These are phyloP conservation scores for Parastagonospora nodorum DNA, from an alignment of 2,329 filamentous ascomycete genomes.

Conservation along the genomic window DNA sequence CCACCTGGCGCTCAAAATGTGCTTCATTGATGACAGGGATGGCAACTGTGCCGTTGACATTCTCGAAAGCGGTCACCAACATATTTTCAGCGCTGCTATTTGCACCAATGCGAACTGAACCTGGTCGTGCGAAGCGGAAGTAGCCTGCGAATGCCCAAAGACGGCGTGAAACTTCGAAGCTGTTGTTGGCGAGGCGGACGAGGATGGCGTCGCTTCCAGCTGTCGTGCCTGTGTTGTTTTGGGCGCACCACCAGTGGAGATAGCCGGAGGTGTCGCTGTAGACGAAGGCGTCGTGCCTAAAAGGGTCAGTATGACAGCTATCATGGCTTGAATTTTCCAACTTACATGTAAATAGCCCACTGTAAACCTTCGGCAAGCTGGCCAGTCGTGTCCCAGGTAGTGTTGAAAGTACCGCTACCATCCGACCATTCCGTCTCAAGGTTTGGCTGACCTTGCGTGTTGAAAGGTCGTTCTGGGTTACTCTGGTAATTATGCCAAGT, in stretches of 20 bases:
- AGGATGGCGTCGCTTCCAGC: constrained; percentile 16
- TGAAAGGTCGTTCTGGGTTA: constrained; percentile 47
- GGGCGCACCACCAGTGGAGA: constrained; percentile 56
- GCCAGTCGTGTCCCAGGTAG: constrained; percentile 54
- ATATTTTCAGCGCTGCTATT: constrained; percentile 24
- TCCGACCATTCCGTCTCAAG: constrained; percentile 59
- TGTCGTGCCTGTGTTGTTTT: constrained; percentile 36
- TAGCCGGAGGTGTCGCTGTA: constrained; percentile 48
- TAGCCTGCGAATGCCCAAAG: constrained; percentile 49
- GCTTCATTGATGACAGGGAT: constrained; percentile 41
- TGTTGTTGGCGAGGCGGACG: constrained; percentile 31
- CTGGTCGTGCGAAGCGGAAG: constrained; percentile 41
- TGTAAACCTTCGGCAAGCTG: constrained; percentile 57
- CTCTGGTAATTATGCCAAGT: constrained; percentile 49
- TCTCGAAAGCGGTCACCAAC: constrained; percentile 33
- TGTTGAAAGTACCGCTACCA: constrained; percentile 40
- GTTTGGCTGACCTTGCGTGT: constrained; percentile 46
- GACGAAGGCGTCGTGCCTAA: constrained; percentile 10
- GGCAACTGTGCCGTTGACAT: constrained; percentile 31
- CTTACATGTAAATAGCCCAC: constrained; percentile 57
- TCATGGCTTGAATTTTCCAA: constrained; percentile 50
- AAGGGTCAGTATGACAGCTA: constrained; percentile 38
- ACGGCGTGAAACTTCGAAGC: constrained; percentile 34
- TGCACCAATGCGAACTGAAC: constrained; percentile 41
- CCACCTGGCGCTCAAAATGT: constrained; percentile 7